Base-by-base conservation (phyloP, 2,329 filamentous ascomycete genomes). In the Nakataea oryzae region DNA sequence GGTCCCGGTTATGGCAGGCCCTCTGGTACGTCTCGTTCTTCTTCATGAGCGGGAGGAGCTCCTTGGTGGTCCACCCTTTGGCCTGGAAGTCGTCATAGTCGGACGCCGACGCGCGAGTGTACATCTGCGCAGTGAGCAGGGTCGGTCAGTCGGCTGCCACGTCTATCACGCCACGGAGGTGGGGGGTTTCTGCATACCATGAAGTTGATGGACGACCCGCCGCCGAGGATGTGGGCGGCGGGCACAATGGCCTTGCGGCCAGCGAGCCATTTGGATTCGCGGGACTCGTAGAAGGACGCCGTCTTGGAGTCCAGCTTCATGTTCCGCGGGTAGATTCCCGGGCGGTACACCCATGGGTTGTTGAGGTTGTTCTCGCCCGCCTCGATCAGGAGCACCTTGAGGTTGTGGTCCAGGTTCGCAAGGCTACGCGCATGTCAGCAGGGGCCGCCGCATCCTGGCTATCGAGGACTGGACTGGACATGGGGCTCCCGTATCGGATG, bases 221-320 rank as follows among this genome's bases (percentile, higher is more conserved):
- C 87, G 13, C 88, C 88, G 1, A 92, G 77, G 47, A 91, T 79
- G 65, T 91, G 85, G 47, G 88, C 88, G 67, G 83, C 87, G 1
- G 88, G 89, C n/a, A 92, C 88, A 57, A 91, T 81, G 27, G 88
- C 88, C 69, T 85, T 84, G 57, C 88, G 81, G 21, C 88, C 88
- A 66, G 81, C 83, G 29, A 93, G 83, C 79, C 84, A 88, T 73
- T 89, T 84, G 0, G 87, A 90, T 21, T 88, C 87, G 54, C 86
- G 81, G 58, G 88, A 91, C 73, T 92, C 85, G 71, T 93, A 93
- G 74, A 93, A 93, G 0, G 88, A 88, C 41, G 90, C 89, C 34
- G 88, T 91, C 79, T 90, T 91, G 67, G 87, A 91, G 79, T 91
- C 88, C 64, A 90, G 72, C 74, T 90, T 79, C 87, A 90, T 91